These are phyloP conservation scores for Leucocoprinus leucothites DNA, from an alignment of 768 basidiomycete species.

Conservation along the genomic window DNA sequence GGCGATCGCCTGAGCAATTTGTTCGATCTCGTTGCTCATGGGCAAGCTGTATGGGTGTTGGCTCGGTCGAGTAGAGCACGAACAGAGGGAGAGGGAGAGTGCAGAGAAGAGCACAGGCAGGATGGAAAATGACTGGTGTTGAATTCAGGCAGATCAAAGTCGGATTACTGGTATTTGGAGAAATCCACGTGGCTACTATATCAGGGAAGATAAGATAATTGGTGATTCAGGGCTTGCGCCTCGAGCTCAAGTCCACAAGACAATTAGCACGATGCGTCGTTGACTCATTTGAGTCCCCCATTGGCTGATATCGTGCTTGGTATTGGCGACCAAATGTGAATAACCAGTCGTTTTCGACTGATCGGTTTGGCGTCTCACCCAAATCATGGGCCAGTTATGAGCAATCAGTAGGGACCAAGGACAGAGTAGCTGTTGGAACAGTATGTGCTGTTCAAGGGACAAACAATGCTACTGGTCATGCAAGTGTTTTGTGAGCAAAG, in stretches of 20 bases:
- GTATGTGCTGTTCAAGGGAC: too few species aligned
- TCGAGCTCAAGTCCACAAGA: not conserved
- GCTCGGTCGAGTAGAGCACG: not conserved
- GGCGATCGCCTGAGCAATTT: slow-evolving; percentile 79
- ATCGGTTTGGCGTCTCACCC: too few species aligned
- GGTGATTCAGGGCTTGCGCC: not conserved
- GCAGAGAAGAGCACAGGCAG: not conserved
- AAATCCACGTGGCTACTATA: slow-evolving; percentile 8
- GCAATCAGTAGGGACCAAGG: too few species aligned
- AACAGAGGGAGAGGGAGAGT: not conserved
- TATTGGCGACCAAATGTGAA: too few species aligned
- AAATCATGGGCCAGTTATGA: too few species aligned
- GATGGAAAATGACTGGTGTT: not conserved
- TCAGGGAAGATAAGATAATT: not conserved
- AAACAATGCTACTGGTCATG: too few species aligned
- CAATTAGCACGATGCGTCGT: not conserved
- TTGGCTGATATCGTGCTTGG: too few species aligned
- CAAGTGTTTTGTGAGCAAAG: too few species aligned
- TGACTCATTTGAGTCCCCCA: too few species aligned
- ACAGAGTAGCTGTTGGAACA: too few species aligned
- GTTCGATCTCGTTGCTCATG: slow-evolving; percentile 78
- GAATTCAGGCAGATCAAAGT: not conserved
- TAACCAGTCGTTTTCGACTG: too few species aligned
- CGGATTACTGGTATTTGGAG: slow-evolving; percentile 1
- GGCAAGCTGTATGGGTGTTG: not conserved